A percentile compares a stretch with the other conserved stretches of the same genome.
These are phyloP conservation scores for Talinum fruticosum DNA, from an alignment of 148 eudicot species.

Conservation along the genomic window DNA sequence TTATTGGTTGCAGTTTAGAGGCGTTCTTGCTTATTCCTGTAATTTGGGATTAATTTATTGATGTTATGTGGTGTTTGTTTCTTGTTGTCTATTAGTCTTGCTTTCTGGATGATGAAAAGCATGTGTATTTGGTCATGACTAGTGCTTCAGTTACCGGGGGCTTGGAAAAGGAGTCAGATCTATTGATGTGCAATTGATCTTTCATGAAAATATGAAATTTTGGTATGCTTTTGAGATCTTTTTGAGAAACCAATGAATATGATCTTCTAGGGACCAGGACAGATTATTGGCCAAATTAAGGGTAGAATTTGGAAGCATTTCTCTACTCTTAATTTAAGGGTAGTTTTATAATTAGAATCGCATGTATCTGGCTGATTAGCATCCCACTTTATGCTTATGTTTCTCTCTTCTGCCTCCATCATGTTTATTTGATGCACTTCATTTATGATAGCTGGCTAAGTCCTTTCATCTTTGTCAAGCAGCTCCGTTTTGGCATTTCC, in stretches of 20 bases:
- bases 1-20: neutral
- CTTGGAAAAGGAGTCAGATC: slow-evolving; percentile 18
- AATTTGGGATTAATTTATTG: slow-evolving; percentile 1
- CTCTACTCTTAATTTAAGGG: neutral
- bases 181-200: slow-evolving; percentile 3
- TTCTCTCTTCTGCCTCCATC: neutral
- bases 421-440: neutral
- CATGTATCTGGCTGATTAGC: neutral
- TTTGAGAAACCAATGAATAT: neutral
- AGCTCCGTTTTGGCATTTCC: neutral
- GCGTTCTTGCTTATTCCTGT: neutral
- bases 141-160: neutral
- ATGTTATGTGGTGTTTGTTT: neutral
- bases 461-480: neutral
- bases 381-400: neutral
- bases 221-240: neutral
- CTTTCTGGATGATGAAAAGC: neutral
- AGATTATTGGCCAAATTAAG: neutral
- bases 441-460: neutral
- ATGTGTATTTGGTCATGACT: neutral
- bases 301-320: neutral
- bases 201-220: neutral
- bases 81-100: neutral
- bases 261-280: neutral
- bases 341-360: neutral